phyloP scores from a whole-genome alignment of 345 rosid genomes.

The Brassica nigra region DNA sequence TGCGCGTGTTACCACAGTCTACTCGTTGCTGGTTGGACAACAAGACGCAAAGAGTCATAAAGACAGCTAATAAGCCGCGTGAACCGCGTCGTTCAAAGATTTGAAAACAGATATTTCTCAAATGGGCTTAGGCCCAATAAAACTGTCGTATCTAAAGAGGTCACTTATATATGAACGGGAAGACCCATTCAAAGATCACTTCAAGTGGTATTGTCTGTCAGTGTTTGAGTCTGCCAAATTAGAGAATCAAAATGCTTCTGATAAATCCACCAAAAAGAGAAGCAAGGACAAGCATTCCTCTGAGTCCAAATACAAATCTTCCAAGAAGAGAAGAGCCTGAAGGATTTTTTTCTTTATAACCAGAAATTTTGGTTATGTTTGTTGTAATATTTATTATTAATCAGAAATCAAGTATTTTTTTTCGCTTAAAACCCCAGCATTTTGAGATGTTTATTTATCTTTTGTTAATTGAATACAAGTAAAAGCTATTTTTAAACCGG shows the following conservation, averaged over 20 bases:
- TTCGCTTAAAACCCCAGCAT: not conserved
- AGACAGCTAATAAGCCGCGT: constrained; percentile 38
- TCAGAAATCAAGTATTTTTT: not conserved
- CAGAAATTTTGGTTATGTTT: not conserved
- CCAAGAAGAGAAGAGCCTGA: constrained; percentile 60
- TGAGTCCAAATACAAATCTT: constrained; percentile 51
- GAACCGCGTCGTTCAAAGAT: constrained; percentile 7
- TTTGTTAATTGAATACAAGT: not conserved
- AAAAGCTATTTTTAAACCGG: not conserved
- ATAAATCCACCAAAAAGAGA: constrained; percentile 56
- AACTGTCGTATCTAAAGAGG: not conserved
- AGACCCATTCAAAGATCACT: constrained; percentile 45
- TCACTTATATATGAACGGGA: not conserved
- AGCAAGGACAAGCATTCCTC: constrained; percentile 47
- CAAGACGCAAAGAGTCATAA: not conserved
- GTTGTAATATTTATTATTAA: not conserved
- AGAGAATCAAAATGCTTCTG: constrained; percentile 39
- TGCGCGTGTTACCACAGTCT: constrained; percentile 22
- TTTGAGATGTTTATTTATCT: not conserved
- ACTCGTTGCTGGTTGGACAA: constrained; percentile 36
- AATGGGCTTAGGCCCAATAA: not conserved
- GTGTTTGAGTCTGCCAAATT: constrained; percentile 55
- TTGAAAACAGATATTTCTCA: not conserved
- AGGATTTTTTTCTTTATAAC: not conserved
- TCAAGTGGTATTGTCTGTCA: constrained; percentile 49